Evolutionary conservation across 2,329 filamentous ascomycete genomes (phyloP).

Genomic region (Diaporthe ampelina): DNA sequence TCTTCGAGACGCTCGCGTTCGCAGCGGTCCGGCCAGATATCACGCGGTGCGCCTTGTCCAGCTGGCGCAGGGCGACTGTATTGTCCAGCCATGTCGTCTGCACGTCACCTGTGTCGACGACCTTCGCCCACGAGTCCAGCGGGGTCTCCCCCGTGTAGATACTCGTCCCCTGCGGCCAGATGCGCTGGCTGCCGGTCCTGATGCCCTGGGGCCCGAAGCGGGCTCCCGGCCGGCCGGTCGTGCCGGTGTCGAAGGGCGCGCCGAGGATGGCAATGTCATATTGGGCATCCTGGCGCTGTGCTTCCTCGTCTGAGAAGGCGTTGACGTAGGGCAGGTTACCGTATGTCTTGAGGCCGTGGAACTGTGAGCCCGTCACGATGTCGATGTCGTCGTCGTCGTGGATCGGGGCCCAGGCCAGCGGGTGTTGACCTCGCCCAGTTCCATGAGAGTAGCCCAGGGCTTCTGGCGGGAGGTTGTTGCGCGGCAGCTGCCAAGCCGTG

Average conservation of each 20-base stretch:
- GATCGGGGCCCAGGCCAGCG: slow-evolving; percentile 12
- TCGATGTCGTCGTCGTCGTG: slow-evolving; percentile 54
- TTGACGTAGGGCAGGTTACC: slow-evolving; percentile 73
- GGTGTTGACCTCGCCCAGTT: slow-evolving; percentile 25
- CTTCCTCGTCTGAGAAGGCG: slow-evolving; percentile 69
- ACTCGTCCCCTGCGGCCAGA: slow-evolving; percentile 22
- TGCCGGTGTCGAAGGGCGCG: slow-evolving; percentile 62
- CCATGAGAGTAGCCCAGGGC: slow-evolving; percentile 3
- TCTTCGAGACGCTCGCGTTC: slow-evolving; percentile 58
- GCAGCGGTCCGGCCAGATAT: slow-evolving; percentile 51
- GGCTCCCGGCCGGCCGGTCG: slow-evolving; percentile 38
- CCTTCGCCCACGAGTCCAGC: slow-evolving; percentile 44
- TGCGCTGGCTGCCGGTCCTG: slow-evolving; percentile 41
- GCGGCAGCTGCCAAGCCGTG: slow-evolving; percentile 36
- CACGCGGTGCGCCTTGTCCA: slow-evolving; percentile 76
- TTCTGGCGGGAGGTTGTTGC: slow-evolving; percentile 13
- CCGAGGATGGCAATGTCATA: slow-evolving; percentile 72
- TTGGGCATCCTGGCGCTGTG: slow-evolving; percentile 53
- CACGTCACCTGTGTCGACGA: slow-evolving; percentile 86
- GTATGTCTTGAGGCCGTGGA: slow-evolving; percentile 73
- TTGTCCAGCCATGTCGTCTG: slow-evolving; percentile 85
- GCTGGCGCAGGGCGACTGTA: slow-evolving; percentile 78
- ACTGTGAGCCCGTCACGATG: slow-evolving; percentile 57
- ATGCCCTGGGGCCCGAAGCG: slow-evolving; percentile 39
- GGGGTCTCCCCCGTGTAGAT: slow-evolving; percentile 39